A percentile compares a stretch with the other conserved stretches of the same genome.
Conservation (phyloP, 78 protist genomes). For the Speleostelium caveatum region DNA sequence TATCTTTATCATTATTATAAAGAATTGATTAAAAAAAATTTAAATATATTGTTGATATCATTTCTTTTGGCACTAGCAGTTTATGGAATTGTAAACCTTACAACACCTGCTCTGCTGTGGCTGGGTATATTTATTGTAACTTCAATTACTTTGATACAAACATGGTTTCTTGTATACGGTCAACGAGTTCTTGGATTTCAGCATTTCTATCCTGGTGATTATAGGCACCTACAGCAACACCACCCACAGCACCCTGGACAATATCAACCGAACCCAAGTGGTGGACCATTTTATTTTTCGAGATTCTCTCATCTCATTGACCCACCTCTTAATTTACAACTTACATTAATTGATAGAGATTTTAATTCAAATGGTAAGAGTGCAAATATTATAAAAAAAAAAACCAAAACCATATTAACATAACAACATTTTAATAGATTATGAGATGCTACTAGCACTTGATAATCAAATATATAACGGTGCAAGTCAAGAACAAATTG, state of each 20-base stretch:
- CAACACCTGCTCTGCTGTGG: too few species aligned
- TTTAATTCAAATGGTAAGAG: slow-evolving; percentile 69
- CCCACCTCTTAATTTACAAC: slow-evolving; percentile 59
- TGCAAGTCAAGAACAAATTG: slow-evolving; percentile 67
- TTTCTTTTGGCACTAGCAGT: too few species aligned
- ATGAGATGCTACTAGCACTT: slow-evolving; percentile 65
- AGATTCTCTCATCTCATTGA: slow-evolving; percentile 54
- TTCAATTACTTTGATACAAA: background rate
- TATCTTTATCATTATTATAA: background rate
- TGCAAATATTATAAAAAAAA: background rate
- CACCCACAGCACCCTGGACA: background rate
- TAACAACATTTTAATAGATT: slow-evolving; percentile 35
- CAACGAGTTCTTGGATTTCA: too few species aligned
- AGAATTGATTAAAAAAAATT: too few species aligned
- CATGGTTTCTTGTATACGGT: background rate
- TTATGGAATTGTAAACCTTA: too few species aligned
- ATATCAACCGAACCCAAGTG: background rate
- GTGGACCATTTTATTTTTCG: background rate
- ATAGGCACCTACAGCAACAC: background rate
- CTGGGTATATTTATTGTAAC: too few species aligned
- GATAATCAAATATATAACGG: slow-evolving; percentile 45
- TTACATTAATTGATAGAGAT: slow-evolving; percentile 74
- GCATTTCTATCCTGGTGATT: background rate
- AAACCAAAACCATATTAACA: background rate
- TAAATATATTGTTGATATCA: too few species aligned